phyloP scores from a whole-genome alignment of 352 stramenopile genomes.

The Globisporangium cystogenes region DNA sequence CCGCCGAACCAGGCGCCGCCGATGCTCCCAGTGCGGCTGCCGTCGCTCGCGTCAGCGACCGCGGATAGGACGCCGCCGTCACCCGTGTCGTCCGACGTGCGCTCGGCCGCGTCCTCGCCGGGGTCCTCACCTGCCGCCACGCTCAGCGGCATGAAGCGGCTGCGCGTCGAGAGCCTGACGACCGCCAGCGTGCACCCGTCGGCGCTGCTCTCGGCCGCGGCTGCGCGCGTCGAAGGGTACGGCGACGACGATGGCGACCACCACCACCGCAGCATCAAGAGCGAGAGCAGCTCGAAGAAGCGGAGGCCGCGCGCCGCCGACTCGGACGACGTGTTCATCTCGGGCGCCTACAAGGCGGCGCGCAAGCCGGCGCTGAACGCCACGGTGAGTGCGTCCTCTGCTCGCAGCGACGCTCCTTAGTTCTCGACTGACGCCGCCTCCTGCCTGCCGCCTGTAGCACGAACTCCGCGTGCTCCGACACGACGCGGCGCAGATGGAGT shows the following conservation, averaged over 20 bases:
- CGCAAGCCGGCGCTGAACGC: slow-evolving; percentile 28
- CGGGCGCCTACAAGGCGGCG: slow-evolving; percentile 19
- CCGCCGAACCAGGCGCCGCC: slow-evolving; percentile 1
- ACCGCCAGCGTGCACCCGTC: slow-evolving; percentile 7
- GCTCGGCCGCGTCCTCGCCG: background rate
- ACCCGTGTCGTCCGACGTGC: background rate
- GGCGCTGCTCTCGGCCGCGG: background rate
- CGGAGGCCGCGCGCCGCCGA: background rate
- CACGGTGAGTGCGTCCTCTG: slow-evolving; percentile 18
- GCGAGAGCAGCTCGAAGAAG: background rate
- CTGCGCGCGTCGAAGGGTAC: background rate
- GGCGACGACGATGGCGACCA: background rate
- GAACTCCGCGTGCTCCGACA: slow-evolving; percentile 44
- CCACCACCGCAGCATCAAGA: background rate
- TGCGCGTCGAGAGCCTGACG: background rate
- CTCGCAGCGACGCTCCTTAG: background rate
- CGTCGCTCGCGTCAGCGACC: background rate
- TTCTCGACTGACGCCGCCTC: background rate
- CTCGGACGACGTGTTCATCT: slow-evolving; percentile 28
- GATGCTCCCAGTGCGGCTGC: slow-evolving; percentile 1
- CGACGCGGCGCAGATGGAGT: slow-evolving; percentile 34
- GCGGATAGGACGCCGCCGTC: background rate
- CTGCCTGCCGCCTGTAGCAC: slow-evolving; percentile 18
- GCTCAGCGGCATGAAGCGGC: slow-evolving; percentile 1
- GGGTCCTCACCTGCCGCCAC: background rate